Evolutionary conservation across 805 yeast genomes (phyloP).

Genomic region (Spathaspora passalidarum): DNA sequence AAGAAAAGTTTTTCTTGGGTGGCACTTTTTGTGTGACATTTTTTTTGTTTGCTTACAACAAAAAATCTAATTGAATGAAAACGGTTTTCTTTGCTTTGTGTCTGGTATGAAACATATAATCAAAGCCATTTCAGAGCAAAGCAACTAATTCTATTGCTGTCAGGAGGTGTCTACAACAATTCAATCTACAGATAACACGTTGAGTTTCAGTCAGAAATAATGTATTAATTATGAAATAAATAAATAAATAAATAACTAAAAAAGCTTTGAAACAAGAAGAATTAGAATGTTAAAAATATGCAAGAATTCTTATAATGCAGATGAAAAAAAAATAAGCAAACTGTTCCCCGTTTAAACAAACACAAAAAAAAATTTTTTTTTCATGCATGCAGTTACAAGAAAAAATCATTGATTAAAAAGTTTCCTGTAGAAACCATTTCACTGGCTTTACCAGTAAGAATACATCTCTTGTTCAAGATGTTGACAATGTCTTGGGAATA

Average conservation of each 20-base stretch:
- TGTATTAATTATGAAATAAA: constrained; percentile 1
- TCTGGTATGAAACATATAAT: neutral
- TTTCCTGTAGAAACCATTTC: constrained; percentile 43
- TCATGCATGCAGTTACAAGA: constrained; percentile 23
- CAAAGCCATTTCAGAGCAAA: too few relatives aligned
- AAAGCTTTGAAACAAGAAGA: constrained; percentile 2
- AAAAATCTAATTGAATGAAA: neutral
- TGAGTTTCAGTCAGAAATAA: neutral
- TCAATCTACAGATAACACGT: too few relatives aligned
- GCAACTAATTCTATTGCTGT: too few relatives aligned
- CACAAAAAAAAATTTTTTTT: neutral
- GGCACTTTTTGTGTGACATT: neutral
- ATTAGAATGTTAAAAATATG: neutral
- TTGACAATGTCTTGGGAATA: constrained; percentile 24
- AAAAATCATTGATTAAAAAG: constrained; percentile 41
- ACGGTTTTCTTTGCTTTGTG: neutral
- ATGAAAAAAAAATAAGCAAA: neutral
- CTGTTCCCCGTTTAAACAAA: neutral
- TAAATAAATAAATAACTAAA: constrained; percentile 1
- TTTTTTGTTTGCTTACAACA: neutral
- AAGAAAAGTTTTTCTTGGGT: neutral
- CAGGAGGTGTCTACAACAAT: too few relatives aligned
- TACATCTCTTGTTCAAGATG: constrained; percentile 33
- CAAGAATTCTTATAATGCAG: constrained; percentile 1
- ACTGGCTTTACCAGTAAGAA: constrained; percentile 39